phyloP scores from a whole-genome alignment of 176 grass and related monocot species.

The Avena atlantica region DNA sequence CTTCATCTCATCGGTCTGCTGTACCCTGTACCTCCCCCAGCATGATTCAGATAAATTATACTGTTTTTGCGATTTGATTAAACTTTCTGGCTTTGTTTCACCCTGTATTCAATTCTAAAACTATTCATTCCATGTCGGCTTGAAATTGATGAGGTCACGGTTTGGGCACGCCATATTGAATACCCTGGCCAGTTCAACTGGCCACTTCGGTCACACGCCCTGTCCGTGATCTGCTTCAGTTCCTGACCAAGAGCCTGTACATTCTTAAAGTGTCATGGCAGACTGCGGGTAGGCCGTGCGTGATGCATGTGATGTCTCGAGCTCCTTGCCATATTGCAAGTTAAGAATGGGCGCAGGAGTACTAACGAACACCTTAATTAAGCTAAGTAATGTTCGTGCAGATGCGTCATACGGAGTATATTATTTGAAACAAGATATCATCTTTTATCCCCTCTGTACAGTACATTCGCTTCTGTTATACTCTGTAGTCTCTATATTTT shows the following conservation, averaged over 20 bases:
- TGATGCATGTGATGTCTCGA: constrained; percentile 32
- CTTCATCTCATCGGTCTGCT: background rate
- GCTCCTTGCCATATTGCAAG: constrained; percentile 5
- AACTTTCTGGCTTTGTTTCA: background rate
- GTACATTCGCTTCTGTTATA: background rate
- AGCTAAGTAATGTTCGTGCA: background rate
- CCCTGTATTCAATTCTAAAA: background rate
- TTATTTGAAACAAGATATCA: background rate
- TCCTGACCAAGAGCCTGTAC: constrained; percentile 34
- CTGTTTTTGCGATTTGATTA: background rate
- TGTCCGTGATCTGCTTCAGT: constrained; percentile 46
- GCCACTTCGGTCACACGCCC: constrained; percentile 29
- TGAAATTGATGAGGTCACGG: constrained; percentile 26
- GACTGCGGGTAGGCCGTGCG: constrained; percentile 37
- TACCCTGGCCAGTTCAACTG: constrained; percentile 18
- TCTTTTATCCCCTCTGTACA: background rate
- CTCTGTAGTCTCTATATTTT: background rate
- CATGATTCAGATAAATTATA: background rate
- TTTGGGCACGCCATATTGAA: constrained; percentile 41
- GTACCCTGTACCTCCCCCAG: background rate
- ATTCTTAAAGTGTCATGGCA: constrained; percentile 58
- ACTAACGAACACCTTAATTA: background rate
- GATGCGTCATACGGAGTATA: background rate
- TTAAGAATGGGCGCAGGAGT: background rate
- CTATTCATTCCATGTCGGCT: background rate